Base-by-base conservation (phyloP, 1,284 basidiomycete genomes). In the Leccinum subrobustum region DNA sequence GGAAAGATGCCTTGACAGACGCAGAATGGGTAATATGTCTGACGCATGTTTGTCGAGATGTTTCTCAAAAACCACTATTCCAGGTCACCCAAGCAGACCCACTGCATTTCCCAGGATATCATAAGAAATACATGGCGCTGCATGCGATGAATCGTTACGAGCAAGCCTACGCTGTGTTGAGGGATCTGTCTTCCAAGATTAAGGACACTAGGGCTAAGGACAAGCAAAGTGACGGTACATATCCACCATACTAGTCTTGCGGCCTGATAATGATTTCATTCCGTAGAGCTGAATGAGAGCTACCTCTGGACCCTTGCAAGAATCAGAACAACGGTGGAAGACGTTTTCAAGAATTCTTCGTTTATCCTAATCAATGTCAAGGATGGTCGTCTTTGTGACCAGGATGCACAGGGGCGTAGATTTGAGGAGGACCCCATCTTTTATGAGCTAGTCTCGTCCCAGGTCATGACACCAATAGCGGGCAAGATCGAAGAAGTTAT, bases 311-410 rank as follows among this genome's bases (percentile, higher is more conserved):
- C n/a, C 0, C 37, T 42, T 12, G 4, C 39, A 8, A 42, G 5
- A 42, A 42, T 42, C n/a, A 18, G 39, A 42, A 42, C n/a, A 5
- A 42, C n/a, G 8, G 7, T 42, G n/a, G 14, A 16, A 52, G 33
- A 58, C 48, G n/a, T 2, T 44, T 33, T 9, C 6, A 3, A n/a
- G 52, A 27, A 52, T 48, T 11, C 62, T n/a, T 56, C 65, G 5
- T 59, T 59, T 18, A 25, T 65, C 12, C 53, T 66, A n/a, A 66
- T 68, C 39, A 6, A 59, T 6, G 57, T 57, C 6, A 6, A 37
- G 11, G 42, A 54, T 7, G 62, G 67, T 4, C 35, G 14, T 33
- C 64, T 66, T 27, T 64, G 25, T 14, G 33, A 64, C 18, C 35
- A 20, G 42, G 7, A 20, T 7, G 14, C 52, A 9, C 55, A 27